These are phyloP conservation scores for Danielia oregonensis DNA, from an alignment of 805 yeast genomes.

Conservation along the genomic window DNA sequence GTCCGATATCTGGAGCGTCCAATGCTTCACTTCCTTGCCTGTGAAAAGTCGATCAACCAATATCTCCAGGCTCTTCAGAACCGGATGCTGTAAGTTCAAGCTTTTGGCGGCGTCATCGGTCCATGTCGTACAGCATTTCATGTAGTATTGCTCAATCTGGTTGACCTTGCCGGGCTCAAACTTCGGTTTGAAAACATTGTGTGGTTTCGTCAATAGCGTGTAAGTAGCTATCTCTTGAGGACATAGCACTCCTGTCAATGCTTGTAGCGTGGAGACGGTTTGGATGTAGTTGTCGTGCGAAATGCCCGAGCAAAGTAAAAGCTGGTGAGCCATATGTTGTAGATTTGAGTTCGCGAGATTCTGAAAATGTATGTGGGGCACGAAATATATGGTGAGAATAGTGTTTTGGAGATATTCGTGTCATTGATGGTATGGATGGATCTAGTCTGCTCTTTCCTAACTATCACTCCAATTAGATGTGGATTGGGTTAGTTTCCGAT, in stretches of 20 bases:
- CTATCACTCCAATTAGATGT: too few relatives aligned
- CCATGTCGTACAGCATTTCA: conserved; percentile 51
- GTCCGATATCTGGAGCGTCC: conserved; percentile 67
- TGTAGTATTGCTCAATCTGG: conserved; percentile 53
- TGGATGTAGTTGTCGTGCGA: conserved; percentile 40
- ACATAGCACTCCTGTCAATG: conserved; percentile 46
- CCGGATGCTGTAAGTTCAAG: conserved; percentile 26
- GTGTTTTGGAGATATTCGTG: too few relatives aligned
- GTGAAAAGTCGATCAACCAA: conserved; percentile 29
- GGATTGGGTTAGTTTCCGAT: too few relatives aligned
- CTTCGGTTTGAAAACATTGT: conserved; percentile 50
- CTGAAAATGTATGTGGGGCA: too few relatives aligned
- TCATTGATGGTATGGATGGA: too few relatives aligned
- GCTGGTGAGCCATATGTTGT: conserved; percentile 62
- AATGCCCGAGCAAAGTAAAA: conserved; percentile 44
- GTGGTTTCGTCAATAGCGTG: conserved; percentile 48
- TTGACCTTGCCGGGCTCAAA: conserved; percentile 52
- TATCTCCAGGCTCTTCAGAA: conserved; percentile 18
- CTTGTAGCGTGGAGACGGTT: conserved; percentile 45
- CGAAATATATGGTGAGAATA: too few relatives aligned
- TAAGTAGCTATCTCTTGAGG: conserved; percentile 47
- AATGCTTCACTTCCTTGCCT: conserved; percentile 29
- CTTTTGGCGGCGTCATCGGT: conserved; percentile 20
- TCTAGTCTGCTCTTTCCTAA: too few relatives aligned
- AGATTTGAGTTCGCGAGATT: too few relatives aligned